These are phyloP conservation scores for Debaryomyces singareniensis DNA, from an alignment of 1,139 yeast genomes.

Conservation along the genomic window DNA sequence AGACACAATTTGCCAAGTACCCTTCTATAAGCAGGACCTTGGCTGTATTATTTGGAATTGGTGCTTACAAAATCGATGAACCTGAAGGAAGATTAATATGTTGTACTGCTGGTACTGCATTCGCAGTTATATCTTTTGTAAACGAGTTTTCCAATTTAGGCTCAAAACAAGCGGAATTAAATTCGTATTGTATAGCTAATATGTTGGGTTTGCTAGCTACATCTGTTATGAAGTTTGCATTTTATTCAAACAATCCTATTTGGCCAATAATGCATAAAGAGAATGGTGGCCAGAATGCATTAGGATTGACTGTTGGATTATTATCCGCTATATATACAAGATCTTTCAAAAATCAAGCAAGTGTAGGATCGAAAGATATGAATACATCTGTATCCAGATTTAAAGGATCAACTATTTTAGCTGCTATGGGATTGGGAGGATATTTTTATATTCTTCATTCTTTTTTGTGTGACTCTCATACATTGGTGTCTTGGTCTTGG, in stretches of 20 bases:
- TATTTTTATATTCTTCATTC: conserved; percentile 68
- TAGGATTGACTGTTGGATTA: conserved; percentile 67
- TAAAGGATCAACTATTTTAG: conserved; percentile 35
- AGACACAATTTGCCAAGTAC: conserved; percentile 25
- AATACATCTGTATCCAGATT: too few relatives aligned
- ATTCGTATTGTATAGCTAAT: conserved; percentile 56
- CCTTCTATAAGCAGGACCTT: conserved; percentile 49
- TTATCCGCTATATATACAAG: conserved; percentile 50
- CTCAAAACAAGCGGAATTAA: conserved; percentile 35
- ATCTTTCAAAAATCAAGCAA: conserved; percentile 4
- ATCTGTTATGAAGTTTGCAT: conserved; percentile 67
- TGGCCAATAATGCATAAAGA: conserved; percentile 91
- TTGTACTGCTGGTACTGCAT: conserved; percentile 61
- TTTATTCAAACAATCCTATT: conserved; percentile 82
- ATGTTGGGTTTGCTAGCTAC: conserved; percentile 68
- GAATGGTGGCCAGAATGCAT: conserved; percentile 80
- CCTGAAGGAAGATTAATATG: conserved; percentile 67
- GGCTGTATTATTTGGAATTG: conserved; percentile 65
- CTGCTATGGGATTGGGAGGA: conserved; percentile 74
- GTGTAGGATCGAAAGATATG: not conserved
- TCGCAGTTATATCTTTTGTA: conserved; percentile 58
- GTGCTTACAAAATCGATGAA: conserved; percentile 58
- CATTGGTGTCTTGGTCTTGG: conserved; percentile 89
- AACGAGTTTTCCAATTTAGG: conserved; percentile 44
- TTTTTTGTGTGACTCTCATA: conserved; percentile 75